Conservation (phyloP, 1,284 basidiomycete species). For the Marasmius sp. region DNA sequence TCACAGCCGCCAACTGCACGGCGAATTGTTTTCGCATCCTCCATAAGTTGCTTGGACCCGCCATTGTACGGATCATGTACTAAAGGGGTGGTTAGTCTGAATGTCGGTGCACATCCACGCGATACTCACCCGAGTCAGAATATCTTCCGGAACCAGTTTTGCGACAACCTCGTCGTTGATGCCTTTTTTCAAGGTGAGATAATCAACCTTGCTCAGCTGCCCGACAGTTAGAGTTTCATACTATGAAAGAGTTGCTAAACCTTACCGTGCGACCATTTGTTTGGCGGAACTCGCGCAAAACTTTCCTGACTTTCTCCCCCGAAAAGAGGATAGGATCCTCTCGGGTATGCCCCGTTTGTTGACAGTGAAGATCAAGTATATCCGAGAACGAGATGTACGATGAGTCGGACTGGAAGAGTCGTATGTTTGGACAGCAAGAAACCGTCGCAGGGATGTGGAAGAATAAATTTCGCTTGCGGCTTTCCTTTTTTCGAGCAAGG, state of each 20-base stretch:
- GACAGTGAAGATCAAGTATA: slow-evolving; percentile 91
- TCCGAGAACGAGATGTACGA: slow-evolving; percentile 93
- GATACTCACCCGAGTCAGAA: slow-evolving; percentile 75
- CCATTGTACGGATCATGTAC: slow-evolving; percentile 92
- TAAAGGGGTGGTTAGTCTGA: slow-evolving; percentile 30
- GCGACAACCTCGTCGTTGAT: slow-evolving; percentile 87
- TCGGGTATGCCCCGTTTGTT: slow-evolving; percentile 73
- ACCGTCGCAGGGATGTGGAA: slow-evolving; percentile 93
- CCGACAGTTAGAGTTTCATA: slow-evolving; percentile 6
- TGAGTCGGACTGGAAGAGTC: slow-evolving; percentile 89
- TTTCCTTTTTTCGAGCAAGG: slow-evolving; percentile 87
- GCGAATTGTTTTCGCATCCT: slow-evolving; percentile 97
- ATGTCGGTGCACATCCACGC: neutral
- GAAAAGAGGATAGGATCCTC: slow-evolving; percentile 89
- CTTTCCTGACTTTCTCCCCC: slow-evolving; percentile 79
- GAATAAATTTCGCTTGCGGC: slow-evolving; percentile 85
- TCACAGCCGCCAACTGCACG: slow-evolving; percentile 82
- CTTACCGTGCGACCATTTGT: slow-evolving; percentile 22
- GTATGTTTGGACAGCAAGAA: slow-evolving; percentile 82
- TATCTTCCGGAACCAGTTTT: slow-evolving; percentile 90
- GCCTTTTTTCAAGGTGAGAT: slow-evolving; percentile 80
- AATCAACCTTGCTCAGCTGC: slow-evolving; percentile 68
- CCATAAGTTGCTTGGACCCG: slow-evolving; percentile 87
- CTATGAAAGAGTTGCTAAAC: slow-evolving; percentile 1
- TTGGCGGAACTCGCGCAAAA: slow-evolving; percentile 62